A percentile compares a stretch with the other conserved stretches of the same genome.
These are phyloP conservation scores for Adansonia rubrostipa DNA, from an alignment of 441 rosid species.

Conservation along the genomic window DNA sequence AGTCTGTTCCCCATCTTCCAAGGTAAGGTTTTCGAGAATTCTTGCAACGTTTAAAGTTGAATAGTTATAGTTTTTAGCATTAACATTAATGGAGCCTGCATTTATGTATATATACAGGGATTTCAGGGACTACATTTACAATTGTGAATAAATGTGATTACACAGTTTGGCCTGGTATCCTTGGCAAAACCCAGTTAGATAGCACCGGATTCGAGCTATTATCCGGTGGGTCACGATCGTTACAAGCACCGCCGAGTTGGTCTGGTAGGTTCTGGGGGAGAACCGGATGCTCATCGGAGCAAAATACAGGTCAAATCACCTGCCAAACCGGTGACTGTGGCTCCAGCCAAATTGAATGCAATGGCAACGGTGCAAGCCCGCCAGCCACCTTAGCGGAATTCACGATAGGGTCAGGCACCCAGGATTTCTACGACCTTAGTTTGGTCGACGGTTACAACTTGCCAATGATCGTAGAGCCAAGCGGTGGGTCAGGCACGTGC, in stretches of 20 bases:
- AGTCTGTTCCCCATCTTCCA: constrained; percentile 34
- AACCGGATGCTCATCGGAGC: constrained; percentile 56
- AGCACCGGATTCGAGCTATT: constrained; percentile 59
- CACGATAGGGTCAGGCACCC: constrained; percentile 47
- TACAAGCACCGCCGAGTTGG: constrained; percentile 58
- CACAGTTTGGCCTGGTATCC: constrained; percentile 71
- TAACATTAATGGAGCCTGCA: neutral
- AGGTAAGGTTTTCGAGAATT: constrained; percentile 31
- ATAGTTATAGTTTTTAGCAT: neutral
- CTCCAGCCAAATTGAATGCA: constrained; percentile 57
- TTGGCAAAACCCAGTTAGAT: constrained; percentile 49
- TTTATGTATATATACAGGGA: constrained; percentile 34
- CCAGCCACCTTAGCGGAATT: constrained; percentile 65
- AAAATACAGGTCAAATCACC: constrained; percentile 43
- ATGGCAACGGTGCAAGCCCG: constrained; percentile 54
- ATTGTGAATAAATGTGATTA: constrained; percentile 53
- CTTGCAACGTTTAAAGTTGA: neutral
- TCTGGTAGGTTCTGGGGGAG: constrained; percentile 76
- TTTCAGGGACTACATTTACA: constrained; percentile 60
- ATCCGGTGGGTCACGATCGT: constrained; percentile 46
- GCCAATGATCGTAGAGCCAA: constrained; percentile 49
- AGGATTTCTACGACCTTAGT: constrained; percentile 58
- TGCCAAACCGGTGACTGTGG: constrained; percentile 68
- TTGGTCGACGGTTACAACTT: constrained; percentile 59
- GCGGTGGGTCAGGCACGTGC: constrained; percentile 31